phyloP scores from a whole-genome alignment of 495 filamentous ascomycete species.

The Pseudoneurospora amorphoporcata region DNA sequence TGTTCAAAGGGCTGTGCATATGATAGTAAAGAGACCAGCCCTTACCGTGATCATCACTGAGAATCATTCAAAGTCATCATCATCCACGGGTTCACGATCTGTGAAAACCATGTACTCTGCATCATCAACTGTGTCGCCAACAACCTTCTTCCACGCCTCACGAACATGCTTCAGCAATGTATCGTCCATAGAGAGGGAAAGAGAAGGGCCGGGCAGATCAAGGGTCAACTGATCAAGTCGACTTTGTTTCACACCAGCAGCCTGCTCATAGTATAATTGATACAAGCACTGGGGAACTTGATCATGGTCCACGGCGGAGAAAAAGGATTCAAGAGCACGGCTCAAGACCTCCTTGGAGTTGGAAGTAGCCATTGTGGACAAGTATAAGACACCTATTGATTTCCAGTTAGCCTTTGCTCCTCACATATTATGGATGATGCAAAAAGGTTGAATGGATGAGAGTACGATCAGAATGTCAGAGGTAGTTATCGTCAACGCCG shows the following conservation, averaged over 20 bases:
- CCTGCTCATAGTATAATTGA: constrained; percentile 53
- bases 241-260: constrained; percentile 11
- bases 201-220: constrained; percentile 41
- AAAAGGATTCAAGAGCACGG: constrained; percentile 43
- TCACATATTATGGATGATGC: constrained; percentile 1
- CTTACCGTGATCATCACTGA: constrained; percentile 10
- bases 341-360: constrained; percentile 36
- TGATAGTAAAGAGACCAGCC: neutral
- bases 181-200: constrained; percentile 64
- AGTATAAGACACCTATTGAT: constrained; percentile 59
- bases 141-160: constrained; percentile 51
- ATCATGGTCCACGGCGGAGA: constrained; percentile 29
- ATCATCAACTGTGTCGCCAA: constrained; percentile 40
- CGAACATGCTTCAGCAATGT: constrained; percentile 47
- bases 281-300: constrained; percentile 40
- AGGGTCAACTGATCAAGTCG: constrained; percentile 25
- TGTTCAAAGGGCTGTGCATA: neutral
- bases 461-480: constrained; percentile 78
- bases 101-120: constrained; percentile 56
- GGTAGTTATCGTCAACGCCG: constrained; percentile 72
- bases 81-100: constrained; percentile 41
- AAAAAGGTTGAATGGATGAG: constrained; percentile 18
- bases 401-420: constrained; percentile 34
- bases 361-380: constrained; percentile 38
- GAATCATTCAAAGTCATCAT: constrained; percentile 32